Evolutionary conservation across 2,329 filamentous ascomycete species (phyloP).

Genomic region (Trichoderma sp.): DNA sequence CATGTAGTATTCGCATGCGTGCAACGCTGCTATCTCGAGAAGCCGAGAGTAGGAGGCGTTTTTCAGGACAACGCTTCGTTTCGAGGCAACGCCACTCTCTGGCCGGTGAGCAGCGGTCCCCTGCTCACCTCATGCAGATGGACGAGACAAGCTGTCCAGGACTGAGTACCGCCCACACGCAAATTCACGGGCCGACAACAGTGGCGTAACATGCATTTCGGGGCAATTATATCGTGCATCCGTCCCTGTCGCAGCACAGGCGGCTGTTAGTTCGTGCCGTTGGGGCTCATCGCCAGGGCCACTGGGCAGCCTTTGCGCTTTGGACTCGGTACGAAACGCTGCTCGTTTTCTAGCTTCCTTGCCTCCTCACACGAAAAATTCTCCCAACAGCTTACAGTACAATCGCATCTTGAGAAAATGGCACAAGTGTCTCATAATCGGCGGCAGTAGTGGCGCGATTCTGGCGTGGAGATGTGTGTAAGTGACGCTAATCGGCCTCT

Average conservation of each 20-base stretch:
- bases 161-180: too few relatives aligned
- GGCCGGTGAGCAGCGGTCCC: neutral
- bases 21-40: neutral
- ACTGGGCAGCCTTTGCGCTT: neutral
- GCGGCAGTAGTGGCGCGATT: neutral
- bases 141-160: neutral
- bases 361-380: neutral
- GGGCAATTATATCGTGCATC: neutral
- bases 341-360: neutral
- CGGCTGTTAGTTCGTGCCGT: conserved; percentile 6
- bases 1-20: neutral
- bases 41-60: neutral
- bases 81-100: neutral
- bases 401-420: neutral
- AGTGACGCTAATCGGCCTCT: neutral
- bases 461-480: neutral
- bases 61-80: neutral
- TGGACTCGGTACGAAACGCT: neutral
- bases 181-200: neutral
- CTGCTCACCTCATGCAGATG: conserved; percentile 2
- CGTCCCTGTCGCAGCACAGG: neutral
- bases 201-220: conserved; percentile 1
- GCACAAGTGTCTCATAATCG: neutral
- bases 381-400: neutral
- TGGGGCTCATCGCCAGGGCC: conserved; percentile 10